Evolutionary conservation across 73 alveolate species (phyloP).

Genomic region (Symbiodinium natans): DNA sequence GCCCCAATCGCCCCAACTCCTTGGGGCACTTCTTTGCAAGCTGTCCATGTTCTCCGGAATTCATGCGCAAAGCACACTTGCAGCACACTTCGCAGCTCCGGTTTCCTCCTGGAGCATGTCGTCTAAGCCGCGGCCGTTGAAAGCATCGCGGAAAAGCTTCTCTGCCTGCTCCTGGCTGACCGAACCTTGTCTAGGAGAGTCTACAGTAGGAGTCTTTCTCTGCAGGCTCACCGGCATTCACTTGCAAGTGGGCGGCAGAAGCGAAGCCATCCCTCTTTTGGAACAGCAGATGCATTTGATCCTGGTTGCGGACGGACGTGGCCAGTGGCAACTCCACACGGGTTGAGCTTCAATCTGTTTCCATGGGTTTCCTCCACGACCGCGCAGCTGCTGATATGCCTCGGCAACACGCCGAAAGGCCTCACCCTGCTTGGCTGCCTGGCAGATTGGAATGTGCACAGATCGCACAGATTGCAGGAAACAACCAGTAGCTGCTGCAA

Average conservation of each 20-base stretch:
- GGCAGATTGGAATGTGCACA: background rate
- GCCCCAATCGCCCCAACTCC: background rate
- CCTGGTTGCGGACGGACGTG: too few relatives aligned
- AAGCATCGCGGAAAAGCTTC: slow-evolving; percentile 59
- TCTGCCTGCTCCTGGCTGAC: slow-evolving; percentile 69
- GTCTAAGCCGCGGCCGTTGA: slow-evolving; percentile 54
- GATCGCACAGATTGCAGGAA: background rate
- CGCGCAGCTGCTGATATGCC: slow-evolving; percentile 64
- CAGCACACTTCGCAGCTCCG: too few relatives aligned
- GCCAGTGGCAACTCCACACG: too few relatives aligned
- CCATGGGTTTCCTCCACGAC: background rate
- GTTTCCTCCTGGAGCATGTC: slow-evolving; percentile 48
- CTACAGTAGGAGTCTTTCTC: background rate
- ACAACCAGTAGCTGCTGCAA: too few relatives aligned
- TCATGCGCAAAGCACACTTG: background rate
- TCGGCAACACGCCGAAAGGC: slow-evolving; percentile 57
- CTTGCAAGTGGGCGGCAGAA: background rate
- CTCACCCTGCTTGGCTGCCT: slow-evolving; percentile 13
- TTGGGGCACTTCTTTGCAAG: background rate
- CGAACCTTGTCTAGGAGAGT: background rate
- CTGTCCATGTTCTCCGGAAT: background rate
- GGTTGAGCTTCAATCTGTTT: too few relatives aligned
- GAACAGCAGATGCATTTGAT: background rate
- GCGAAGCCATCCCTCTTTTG: slow-evolving; percentile 1
- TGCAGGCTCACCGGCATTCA: too few relatives aligned